Base-by-base conservation (phyloP, 1,284 basidiomycete species). In the Ganoderma meredithae region DNA sequence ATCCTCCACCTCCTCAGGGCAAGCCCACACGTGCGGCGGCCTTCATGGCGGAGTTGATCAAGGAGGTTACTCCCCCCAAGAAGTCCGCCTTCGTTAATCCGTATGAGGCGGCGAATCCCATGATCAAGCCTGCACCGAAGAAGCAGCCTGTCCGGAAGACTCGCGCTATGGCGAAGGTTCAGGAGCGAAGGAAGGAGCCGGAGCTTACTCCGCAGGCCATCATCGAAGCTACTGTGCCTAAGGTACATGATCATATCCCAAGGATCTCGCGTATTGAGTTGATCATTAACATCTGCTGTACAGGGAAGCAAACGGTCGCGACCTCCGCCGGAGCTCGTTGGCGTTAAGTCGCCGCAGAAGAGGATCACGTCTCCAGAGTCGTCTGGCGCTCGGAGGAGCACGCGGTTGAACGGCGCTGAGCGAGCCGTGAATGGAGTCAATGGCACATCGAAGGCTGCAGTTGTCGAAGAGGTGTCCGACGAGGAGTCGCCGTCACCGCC, bases 281-380 rank as follows among this genome's bases (percentile, higher is more conserved):
- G 19, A 33, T 19, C 17, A 33, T 33, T 63, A 55, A n/a, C 63
- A 19, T 69, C 69, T 49, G 22, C 22, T 49, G n/a, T 40, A 0
- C 71, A 92, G 91, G 90, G 90, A 71, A 90, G 86, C 74, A 91
- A 90, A 76, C 88, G 90, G 60, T 86, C 89, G 62, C 85, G 90
- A 58, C 90, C 91, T 15, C 88, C 88, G n/a, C 77, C 81, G 3
- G 82, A 82, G 64, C 70, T 82, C 56, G 63, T 70, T 33, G 62
- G 70, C 10, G 71, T 62, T 49, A 77, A 76, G 69, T 60, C 71
- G 9, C 71, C 75, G 4, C 70, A 69, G 63, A 69, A 69, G 44
- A 43, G 62, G 55, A 56, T 63, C 22, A 69, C 66, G 0, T 73
- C 73, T 13, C 62, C 73, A 36, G 56, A 64, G n/a, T 33, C 66